Percentiles rank a stretch among this genome's conserved stretches.
Conservation (phyloP, 2,329 filamentous ascomycete species). For the Diaporthe citri region DNA sequence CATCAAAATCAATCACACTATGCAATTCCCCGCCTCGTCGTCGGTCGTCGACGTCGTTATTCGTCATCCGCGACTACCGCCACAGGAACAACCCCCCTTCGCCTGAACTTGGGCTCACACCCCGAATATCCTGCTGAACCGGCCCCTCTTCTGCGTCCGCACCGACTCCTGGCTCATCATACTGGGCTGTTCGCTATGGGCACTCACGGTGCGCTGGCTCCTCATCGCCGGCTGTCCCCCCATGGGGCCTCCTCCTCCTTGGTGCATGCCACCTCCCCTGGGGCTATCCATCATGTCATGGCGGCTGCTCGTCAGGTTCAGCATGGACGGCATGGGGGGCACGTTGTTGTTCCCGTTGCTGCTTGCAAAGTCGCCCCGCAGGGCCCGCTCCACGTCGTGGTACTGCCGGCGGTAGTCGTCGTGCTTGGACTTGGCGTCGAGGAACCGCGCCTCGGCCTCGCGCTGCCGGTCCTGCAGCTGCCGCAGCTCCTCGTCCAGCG, state of each 20-base stretch:
- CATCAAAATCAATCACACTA: conserved; percentile 3
- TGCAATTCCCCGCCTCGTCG: not conserved
- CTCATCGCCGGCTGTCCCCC: conserved; percentile 31
- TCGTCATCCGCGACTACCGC: not conserved
- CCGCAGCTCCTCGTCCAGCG: conserved; percentile 58
- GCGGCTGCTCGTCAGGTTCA: conserved; percentile 22
- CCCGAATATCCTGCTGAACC: conserved; percentile 38
- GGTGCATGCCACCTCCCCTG: conserved; percentile 10
- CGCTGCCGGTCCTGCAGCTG: conserved; percentile 56
- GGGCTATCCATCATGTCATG: conserved; percentile 5
- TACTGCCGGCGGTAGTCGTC: conserved; percentile 59
- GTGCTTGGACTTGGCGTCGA: conserved; percentile 58
- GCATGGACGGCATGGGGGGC: conserved; percentile 36
- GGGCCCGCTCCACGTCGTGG: conserved; percentile 55
- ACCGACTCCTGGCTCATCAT: conserved; percentile 39
- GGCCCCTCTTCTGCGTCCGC: conserved; percentile 38
- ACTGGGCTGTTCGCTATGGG: conserved; percentile 34
- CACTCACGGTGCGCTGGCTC: conserved; percentile 36
- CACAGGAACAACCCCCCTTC: not conserved
- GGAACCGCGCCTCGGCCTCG: conserved; percentile 55
- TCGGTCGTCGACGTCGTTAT: not conserved
- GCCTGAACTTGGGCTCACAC: not conserved
- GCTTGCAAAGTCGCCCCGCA: conserved; percentile 53
- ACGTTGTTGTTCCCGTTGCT: not conserved
- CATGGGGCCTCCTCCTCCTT: not conserved